Base-by-base conservation (phyloP, 345 rosid species). In the Melaleuca alternifolia region DNA sequence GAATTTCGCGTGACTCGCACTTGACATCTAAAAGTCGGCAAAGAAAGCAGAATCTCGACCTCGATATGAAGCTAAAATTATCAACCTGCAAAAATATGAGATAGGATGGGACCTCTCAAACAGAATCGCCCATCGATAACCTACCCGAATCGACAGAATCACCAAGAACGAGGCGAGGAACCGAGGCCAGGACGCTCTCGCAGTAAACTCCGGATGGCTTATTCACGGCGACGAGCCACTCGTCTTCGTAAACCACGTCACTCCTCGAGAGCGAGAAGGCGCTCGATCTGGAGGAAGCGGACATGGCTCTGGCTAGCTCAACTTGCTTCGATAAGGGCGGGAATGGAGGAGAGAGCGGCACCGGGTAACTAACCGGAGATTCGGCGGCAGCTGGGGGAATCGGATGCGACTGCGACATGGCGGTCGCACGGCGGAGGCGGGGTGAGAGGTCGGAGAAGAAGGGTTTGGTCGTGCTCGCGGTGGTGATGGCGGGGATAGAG, bases 201-300 rank as follows among this genome's bases (percentile, higher is more conserved):
- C 98, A 97, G 90, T 97, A 96, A 82, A 97, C 76, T 10, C 99
- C 99, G 84, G 86, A 90, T 28, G 99, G 99, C 88, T 97, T 96
- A 84, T 96, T 93, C 10, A 95, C 94, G 20, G 93, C 98, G 87
- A 97, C 71, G 52, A 97, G 92, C 94, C 95, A 94, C 83, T 96
- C 94, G 87, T 97, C 99, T 91, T 97, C 98, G 89, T 91, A 95
- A 33, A 96, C 79, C 8, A 96, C 77, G 88, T 92, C 87, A 54
- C 87, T 85, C 86, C 88, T 85, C 37, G 92, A 91, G 24, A 97
- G 90, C 84, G 89, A 86, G 85, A 90, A 94, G 83, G 92, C 91
- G 92, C 92, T 91, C 76, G 98, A 96, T 87, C 90, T 94, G 65
- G 99, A 93, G 52, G 98, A 93, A 24, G 99, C 99, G 83, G 95